Base-by-base conservation (phyloP, 257 asterid species). In the Rubia yunnanensis region DNA sequence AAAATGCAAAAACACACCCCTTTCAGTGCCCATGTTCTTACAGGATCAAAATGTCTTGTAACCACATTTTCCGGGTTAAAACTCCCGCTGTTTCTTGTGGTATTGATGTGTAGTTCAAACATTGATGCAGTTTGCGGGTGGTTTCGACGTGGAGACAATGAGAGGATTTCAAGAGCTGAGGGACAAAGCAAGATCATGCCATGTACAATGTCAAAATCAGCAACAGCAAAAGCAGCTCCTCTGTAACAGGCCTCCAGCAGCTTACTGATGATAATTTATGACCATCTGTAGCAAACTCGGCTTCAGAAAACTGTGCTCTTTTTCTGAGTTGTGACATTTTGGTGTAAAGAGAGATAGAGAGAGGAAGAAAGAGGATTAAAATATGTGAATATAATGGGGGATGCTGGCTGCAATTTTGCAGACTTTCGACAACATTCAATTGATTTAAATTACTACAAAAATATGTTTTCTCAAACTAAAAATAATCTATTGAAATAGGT, bases 121-220 rank as follows among this genome's bases (percentile, higher is more conserved):
- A 24, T n/a, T 15, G 3, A 8, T 2, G 23, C 81, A 94, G 99
- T 94, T 94, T 81, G 99, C 99, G 1, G 95, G 97, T 1, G 99
- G 99, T 8, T 94, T 90, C 58, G 98, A 94, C 38, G 92, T 76
- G 80, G 99, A 90, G 76, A 94, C 99, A 15, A 94, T 94, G 99
- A 86, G 73, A 68, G 95, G 87, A 27, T 94, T 94, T 77, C 95
- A 94, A 67, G 99, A 90, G 50, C 81, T 90, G 75, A 82, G 95
- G 65, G 95, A 89, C 58, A 89, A 89, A 72, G 92, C 92, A 13
- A 87, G 87, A 62, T 82, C 81, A 0, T 87, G 91, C 80, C 80
- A 80, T 67, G 68, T 71, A 76, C 91, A 86, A 31, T 81, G 81
- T 70, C 94, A 88, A 73, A 82, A 78, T 68, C 88, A 81, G 73